Conservation (phyloP, 768 basidiomycete genomes). For the Lactarius evosmus region DNA sequence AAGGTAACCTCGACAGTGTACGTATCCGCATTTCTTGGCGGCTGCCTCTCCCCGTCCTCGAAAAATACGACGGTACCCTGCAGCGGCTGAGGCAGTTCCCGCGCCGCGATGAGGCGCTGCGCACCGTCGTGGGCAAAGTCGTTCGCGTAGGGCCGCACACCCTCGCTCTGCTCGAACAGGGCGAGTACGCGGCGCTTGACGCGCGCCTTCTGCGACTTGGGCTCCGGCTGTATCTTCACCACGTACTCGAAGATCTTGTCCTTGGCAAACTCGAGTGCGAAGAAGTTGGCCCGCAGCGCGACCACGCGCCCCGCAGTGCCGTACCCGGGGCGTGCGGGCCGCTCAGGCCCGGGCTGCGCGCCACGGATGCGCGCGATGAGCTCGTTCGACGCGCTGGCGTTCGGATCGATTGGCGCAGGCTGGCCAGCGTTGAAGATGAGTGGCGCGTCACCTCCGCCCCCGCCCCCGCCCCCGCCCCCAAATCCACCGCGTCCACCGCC, state of each 20-base stretch:
- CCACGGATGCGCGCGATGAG: slow-evolving; percentile 35
- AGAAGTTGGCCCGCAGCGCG: slow-evolving; percentile 61
- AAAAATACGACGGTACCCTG: slow-evolving; percentile 36
- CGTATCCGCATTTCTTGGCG: slow-evolving; percentile 38
- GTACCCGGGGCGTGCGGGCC: slow-evolving; percentile 26
- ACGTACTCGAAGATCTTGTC: slow-evolving; percentile 54
- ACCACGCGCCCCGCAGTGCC: slow-evolving; percentile 37
- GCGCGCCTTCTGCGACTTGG: slow-evolving; percentile 39
- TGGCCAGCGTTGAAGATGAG: slow-evolving; percentile 25
- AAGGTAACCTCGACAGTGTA: slow-evolving; percentile 41
- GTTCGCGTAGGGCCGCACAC: slow-evolving; percentile 37
- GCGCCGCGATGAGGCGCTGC: slow-evolving; percentile 43
- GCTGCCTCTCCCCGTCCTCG: slow-evolving; percentile 41
- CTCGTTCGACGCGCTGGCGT: slow-evolving; percentile 26
- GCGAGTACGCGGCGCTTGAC: slow-evolving; percentile 52
- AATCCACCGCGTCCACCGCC: slow-evolving; percentile 27
- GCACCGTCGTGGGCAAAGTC: slow-evolving; percentile 51
- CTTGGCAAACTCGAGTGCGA: slow-evolving; percentile 45
- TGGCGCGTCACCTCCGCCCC: slow-evolving; percentile 19
- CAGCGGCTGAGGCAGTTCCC: slow-evolving; percentile 39
- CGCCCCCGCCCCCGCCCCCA: slow-evolving; percentile 31
- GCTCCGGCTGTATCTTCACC: slow-evolving; percentile 49
- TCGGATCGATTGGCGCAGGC: slow-evolving; percentile 31
- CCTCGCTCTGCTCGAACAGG: slow-evolving; percentile 46
- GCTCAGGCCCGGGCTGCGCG: slow-evolving; percentile 13